Evolutionary conservation across 192 early-diverging fungal species (phyloP), one percentile per base, ranked within the genome.

Genomic region (Mortierella hygrophila): DNA sequence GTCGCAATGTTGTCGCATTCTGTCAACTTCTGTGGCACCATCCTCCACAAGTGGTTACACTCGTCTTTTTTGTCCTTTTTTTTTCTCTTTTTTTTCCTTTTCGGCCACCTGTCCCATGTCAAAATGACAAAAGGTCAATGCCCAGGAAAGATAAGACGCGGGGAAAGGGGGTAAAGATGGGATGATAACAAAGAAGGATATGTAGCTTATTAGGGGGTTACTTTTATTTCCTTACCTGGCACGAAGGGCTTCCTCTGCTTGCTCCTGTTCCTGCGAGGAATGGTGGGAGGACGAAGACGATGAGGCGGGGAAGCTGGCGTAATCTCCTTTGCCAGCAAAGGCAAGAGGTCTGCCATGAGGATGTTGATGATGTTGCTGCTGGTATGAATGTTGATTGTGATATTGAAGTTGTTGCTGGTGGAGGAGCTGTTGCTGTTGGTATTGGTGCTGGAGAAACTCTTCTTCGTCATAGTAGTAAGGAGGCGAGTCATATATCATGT

Each of bases 211-310:
- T n/a, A 15, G 60, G 60, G 60, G 29, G 26, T 4, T 21, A 32
- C 6, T 65, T 13, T 21, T 35, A 18, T 9, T 76, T 18, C 7
- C 49, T 70, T 80, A 86, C 84, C 84, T 86, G 23, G 84, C 84
- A 18, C 84, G 84, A 44, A 86, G 76, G 37, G 84, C 84, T 35
- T 86, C 84, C 60, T 86, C 84, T 32, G 74, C 84, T 63, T 86
- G 84, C 52, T 86, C 84, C 68, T 86, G 84, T 38, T 86, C 84
- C 54, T 76, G 84, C n/a, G 78, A 85, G 4, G 83, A 85, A 69
- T 75, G 78, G 23, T 55, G 68, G 3, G 79, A 69, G 11, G 84
- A 86, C 20, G 84, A 80, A 0, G 78, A 75, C 3, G 82, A 75
- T 11, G 84, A 78, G 42, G 78, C 32, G 20, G 77, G 74, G 40